Conservation (phyloP, 2,329 filamentous ascomycete species). For the Fusarium brevicatenulatum region DNA sequence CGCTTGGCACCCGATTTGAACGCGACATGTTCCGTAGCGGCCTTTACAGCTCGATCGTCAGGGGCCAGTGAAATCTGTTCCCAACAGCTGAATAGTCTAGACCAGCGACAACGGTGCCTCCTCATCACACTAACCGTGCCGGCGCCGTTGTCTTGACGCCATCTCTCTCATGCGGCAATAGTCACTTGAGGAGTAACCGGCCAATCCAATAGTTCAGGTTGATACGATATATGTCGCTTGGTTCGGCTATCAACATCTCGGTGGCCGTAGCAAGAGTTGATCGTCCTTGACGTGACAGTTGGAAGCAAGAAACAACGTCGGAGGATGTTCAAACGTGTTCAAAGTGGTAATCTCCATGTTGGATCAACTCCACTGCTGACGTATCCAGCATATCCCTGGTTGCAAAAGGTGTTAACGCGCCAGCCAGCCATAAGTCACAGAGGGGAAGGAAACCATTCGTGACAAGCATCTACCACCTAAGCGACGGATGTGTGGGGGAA, state of each 20-base stretch:
- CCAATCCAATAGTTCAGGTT: slow-evolving; percentile 27
- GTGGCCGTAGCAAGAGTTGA: neutral
- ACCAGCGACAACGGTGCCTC: slow-evolving; percentile 32
- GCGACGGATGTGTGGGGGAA: slow-evolving; percentile 33
- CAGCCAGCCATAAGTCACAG: slow-evolving; percentile 8
- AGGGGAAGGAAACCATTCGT: slow-evolving; percentile 3
- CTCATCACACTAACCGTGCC: slow-evolving; percentile 28
- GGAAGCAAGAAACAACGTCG: slow-evolving; percentile 10
- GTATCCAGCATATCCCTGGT: slow-evolving; percentile 30
- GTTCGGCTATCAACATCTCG: neutral
- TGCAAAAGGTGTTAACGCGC: slow-evolving; percentile 3
- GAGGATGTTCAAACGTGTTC: slow-evolving; percentile 3
- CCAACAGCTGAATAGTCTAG: slow-evolving; percentile 31
- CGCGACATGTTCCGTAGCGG: slow-evolving; percentile 31
- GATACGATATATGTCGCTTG: slow-evolving; percentile 6
- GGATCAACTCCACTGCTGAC: slow-evolving; percentile 38
- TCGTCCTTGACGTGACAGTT: neutral
- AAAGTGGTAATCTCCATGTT: slow-evolving; percentile 15
- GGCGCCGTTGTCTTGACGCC: slow-evolving; percentile 29
- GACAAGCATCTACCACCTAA: slow-evolving; percentile 13
- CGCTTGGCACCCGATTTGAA: slow-evolving; percentile 15
- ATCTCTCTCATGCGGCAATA: slow-evolving; percentile 23
- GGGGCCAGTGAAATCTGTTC: slow-evolving; percentile 15
- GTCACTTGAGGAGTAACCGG: slow-evolving; percentile 1
- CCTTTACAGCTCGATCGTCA: slow-evolving; percentile 28